These are phyloP conservation scores for Scenedesmus sp. DNA, from an alignment of 163 green algal species.

Conservation along the genomic window DNA sequence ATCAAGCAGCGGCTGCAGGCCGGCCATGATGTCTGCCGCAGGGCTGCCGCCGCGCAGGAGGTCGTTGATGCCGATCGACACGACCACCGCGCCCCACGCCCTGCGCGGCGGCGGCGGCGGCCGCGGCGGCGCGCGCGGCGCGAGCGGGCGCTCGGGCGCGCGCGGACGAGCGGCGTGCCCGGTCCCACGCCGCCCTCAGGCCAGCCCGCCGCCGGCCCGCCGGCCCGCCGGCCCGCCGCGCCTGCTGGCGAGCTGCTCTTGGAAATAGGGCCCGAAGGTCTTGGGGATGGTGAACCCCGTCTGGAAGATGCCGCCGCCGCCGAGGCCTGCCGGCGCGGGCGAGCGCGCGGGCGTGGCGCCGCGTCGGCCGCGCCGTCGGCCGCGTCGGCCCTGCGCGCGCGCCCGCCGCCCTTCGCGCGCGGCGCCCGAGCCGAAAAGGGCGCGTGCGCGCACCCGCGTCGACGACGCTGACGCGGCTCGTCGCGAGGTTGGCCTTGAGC, in stretches of 20 bases:
- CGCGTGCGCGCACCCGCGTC: slow-evolving; percentile 14
- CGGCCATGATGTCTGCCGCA: slow-evolving; percentile 38
- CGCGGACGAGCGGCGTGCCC: no score
- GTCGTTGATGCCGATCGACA: slow-evolving; percentile 48
- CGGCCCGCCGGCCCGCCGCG: no score
- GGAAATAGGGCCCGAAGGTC: slow-evolving; percentile 7
- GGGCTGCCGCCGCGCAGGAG: slow-evolving; percentile 34
- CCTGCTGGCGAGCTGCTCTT: no score
- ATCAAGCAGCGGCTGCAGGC: slow-evolving; percentile 17
- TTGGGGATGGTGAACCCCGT: slow-evolving; percentile 32
- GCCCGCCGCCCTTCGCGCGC: no score
- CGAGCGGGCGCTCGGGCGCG: no score
- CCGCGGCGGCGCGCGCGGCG: no score
- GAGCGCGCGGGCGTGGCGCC: no score
- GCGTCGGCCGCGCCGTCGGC: not conserved
- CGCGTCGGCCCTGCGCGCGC: no score
- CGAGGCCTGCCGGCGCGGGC: slow-evolving; percentile 9
- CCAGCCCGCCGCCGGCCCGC: no score
- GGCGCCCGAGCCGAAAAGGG: not conserved
- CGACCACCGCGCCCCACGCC: slow-evolving; percentile 14
- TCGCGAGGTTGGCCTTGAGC: not conserved
- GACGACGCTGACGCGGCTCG: not conserved
- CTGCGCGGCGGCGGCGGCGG: no score
- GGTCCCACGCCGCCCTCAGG: no score
- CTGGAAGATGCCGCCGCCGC: slow-evolving; percentile 34